A percentile compares a stretch with the other conserved stretches of the same genome.
These are phyloP conservation scores for Rhodocollybia butyracea DNA, from an alignment of 768 basidiomycete species.

Conservation along the genomic window DNA sequence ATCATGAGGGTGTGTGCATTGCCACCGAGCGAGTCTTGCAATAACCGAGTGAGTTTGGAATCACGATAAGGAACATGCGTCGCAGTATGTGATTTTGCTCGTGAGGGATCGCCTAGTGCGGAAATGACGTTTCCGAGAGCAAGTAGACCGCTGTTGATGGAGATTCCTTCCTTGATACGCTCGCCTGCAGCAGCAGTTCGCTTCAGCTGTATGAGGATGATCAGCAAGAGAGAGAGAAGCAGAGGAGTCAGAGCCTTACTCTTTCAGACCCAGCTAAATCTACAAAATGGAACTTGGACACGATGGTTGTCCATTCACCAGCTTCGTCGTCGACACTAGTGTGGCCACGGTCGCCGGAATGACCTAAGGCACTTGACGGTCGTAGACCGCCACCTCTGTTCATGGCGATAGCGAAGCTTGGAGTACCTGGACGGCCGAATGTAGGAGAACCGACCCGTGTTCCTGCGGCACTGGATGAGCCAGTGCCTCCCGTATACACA, in stretches of 20 bases:
- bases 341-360: constrained; percentile 47
- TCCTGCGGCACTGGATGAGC: constrained; percentile 20
- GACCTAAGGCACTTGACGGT: constrained; percentile 80
- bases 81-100: constrained; percentile 78
- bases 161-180: constrained; percentile 97
- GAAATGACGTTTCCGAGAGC: constrained; percentile 99
- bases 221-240: neutral
- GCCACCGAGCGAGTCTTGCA: constrained; percentile 96
- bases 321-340: constrained; percentile 51
- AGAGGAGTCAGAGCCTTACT: constrained; percentile 42
- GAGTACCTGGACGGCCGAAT: constrained; percentile 73
- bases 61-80: constrained; percentile 97
- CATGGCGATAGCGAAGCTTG: constrained; percentile 76
- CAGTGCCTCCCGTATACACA: constrained; percentile 47
- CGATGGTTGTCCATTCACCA: constrained; percentile 86
- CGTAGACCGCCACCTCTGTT: constrained; percentile 63
- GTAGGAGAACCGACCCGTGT: constrained; percentile 73
- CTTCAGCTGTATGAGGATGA: constrained; percentile 64
- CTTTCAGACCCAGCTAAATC: constrained; percentile 97
- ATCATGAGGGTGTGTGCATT: constrained; percentile 99
- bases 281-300: constrained; percentile 98
- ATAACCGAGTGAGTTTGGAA: constrained; percentile 92
- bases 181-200: constrained; percentile 95
- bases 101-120: constrained; percentile 89
- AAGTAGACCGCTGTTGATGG: constrained; percentile 94